Conservation (phyloP, 345 rosid species). For the Aquilaria malaccensis region DNA sequence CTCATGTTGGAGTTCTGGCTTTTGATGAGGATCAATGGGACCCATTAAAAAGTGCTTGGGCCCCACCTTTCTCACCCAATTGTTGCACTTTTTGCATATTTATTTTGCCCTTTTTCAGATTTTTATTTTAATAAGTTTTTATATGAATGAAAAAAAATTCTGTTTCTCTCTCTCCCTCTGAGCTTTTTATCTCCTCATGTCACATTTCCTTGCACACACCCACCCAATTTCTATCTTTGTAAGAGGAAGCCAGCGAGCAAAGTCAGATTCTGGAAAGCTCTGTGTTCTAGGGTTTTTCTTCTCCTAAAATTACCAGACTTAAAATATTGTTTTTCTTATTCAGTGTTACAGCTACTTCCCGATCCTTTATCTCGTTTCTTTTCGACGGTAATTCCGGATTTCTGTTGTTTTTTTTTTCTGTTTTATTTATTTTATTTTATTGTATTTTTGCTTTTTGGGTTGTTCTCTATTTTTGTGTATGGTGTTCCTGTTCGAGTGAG, state of each 20-base stretch:
- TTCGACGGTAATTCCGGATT: slow-evolving; percentile 25
- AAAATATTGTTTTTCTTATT: background rate
- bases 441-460: background rate
- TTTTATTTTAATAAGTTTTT: background rate
- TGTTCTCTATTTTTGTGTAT: background rate
- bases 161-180: slow-evolving; percentile 19
- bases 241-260: background rate
- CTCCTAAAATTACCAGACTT: slow-evolving; percentile 4
- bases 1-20: no score
- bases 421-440: slow-evolving; percentile 6
- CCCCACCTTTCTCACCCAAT: slow-evolving; percentile 37
- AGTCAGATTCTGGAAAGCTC: slow-evolving; percentile 11
- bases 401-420: background rate
- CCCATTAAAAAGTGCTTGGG: slow-evolving; percentile 25
- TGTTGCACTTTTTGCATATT: slow-evolving; percentile 13
- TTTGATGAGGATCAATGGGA: no score
- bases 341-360: background rate
- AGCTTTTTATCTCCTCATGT: slow-evolving; percentile 53
- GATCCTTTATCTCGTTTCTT: slow-evolving; percentile 18
- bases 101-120: background rate
- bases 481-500: no score
- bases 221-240: slow-evolving; percentile 42
- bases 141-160: no score
- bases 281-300: slow-evolving; percentile 20
- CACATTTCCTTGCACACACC: slow-evolving; percentile 34